These are phyloP conservation scores for Microsporum canis DNA, from an alignment of 2,329 filamentous ascomycete species.

Conservation along the genomic window DNA sequence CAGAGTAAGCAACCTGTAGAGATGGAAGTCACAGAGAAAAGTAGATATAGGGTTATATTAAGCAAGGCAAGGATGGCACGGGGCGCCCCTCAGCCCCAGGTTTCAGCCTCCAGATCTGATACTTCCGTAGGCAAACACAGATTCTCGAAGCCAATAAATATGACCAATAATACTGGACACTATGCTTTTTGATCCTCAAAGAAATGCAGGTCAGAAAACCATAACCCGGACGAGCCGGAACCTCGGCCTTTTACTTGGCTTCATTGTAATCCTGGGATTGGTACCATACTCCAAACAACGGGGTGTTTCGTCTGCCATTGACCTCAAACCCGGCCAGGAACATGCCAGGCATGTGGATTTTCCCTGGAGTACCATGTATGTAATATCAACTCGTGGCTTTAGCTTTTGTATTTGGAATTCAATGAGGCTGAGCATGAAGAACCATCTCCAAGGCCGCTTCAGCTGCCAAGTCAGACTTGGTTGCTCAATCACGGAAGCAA, in stretches of 20 bases:
- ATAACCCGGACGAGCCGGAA: background rate
- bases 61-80: background rate
- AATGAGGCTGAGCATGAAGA: background rate
- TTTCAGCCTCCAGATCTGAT: background rate
- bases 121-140: background rate
- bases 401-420: slow-evolving; percentile 2
- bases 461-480: background rate
- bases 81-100: background rate
- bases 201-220: background rate
- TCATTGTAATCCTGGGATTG: background rate
- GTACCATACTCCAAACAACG: background rate
- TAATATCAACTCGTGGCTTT: background rate
- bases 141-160: background rate
- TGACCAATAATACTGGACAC: background rate
- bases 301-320: background rate
- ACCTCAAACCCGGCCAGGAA: background rate
- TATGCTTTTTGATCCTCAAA: background rate
- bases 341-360: background rate
- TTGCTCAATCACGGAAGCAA: background rate
- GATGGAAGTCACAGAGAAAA: background rate
- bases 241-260: background rate
- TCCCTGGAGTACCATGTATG: background rate
- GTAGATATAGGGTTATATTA: background rate
- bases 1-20: background rate
- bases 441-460: background rate